Conservation (phyloP, 371 early-diverging fungal species). For the Syncephalastrum monosporum region DNA sequence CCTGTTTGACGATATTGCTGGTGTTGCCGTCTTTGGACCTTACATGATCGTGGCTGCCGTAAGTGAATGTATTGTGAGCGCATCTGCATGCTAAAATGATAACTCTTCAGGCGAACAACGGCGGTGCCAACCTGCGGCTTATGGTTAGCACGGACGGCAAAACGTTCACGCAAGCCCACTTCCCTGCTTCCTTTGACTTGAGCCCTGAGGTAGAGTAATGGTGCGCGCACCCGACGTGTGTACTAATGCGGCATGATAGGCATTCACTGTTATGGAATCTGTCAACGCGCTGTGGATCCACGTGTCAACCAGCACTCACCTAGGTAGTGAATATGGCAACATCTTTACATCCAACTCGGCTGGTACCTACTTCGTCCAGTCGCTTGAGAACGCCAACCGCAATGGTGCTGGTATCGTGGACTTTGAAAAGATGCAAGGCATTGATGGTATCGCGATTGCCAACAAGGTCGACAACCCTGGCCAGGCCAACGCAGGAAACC, state of each 20-base stretch:
- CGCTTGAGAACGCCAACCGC: constrained; percentile 77
- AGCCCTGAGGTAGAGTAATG: constrained; percentile 37
- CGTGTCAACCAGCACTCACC: constrained; percentile 60
- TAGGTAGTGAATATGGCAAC: constrained; percentile 75
- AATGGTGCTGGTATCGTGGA: constrained; percentile 85
- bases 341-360: constrained; percentile 86
- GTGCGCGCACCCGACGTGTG: not conserved
- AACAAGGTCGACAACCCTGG: constrained; percentile 79
- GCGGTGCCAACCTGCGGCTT: constrained; percentile 57
- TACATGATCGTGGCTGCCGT: constrained; percentile 82
- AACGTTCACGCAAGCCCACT: constrained; percentile 69
- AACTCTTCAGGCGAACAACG: constrained; percentile 26
- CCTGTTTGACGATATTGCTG: constrained; percentile 66
- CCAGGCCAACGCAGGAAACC: constrained; percentile 51
- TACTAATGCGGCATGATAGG: constrained; percentile 27
- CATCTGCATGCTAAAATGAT: not conserved
- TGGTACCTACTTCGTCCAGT: constrained; percentile 76
- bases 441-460: constrained; percentile 86
- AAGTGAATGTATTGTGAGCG: constrained; percentile 15
- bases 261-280: constrained; percentile 85
- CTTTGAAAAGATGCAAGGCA: constrained; percentile 90
- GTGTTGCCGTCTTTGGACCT: constrained; percentile 76
- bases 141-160: constrained; percentile 74
- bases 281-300: constrained; percentile 74
- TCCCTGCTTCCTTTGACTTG: constrained; percentile 65